These are phyloP conservation scores for Phytophthora agathidicida DNA, from an alignment of 352 stramenopile genomes.

Conservation along the genomic window DNA sequence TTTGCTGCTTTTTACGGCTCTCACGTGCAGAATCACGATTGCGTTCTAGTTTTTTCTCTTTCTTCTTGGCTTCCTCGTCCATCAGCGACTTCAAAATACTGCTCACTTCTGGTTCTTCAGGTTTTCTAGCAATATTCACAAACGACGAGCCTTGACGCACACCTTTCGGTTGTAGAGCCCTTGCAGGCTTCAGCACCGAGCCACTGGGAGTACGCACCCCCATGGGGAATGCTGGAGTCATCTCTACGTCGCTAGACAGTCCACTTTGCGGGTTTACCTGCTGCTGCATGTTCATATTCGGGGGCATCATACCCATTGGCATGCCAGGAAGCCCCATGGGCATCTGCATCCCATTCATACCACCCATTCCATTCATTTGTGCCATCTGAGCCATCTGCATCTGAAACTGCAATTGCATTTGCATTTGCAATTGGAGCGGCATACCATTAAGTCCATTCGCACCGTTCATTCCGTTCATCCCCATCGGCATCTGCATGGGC, in stretches of 20 bases:
- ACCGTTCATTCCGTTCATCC: slow-evolving; percentile 26
- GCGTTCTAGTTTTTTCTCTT: slow-evolving; percentile 89
- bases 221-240: slow-evolving; percentile 20
- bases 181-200: slow-evolving; percentile 36
- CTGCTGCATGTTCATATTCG: slow-evolving; percentile 43
- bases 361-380: slow-evolving; percentile 53
- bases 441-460: slow-evolving; percentile 30
- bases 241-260: slow-evolving; percentile 38
- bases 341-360: slow-evolving; percentile 53
- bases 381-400: slow-evolving; percentile 52
- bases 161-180: slow-evolving; percentile 54
- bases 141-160: slow-evolving; percentile 48
- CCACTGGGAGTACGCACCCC: slow-evolving; percentile 7
- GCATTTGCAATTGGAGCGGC: slow-evolving; percentile 44
- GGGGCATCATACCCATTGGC: slow-evolving; percentile 54
- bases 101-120: slow-evolving; percentile 80
- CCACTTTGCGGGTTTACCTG: slow-evolving; percentile 42
- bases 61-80: slow-evolving; percentile 89
- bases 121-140: slow-evolving; percentile 83
- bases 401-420: slow-evolving; percentile 42
- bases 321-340: slow-evolving; percentile 46
- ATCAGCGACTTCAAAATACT: slow-evolving; percentile 89
- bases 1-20: slow-evolving; percentile 87
- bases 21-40: slow-evolving; percentile 89
- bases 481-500: slow-evolving; percentile 60